Percentiles rank a stretch among this genome's conserved stretches.
Conservation (phyloP, 495 filamentous ascomycete species). For the Penicillium bovifimosum region DNA sequence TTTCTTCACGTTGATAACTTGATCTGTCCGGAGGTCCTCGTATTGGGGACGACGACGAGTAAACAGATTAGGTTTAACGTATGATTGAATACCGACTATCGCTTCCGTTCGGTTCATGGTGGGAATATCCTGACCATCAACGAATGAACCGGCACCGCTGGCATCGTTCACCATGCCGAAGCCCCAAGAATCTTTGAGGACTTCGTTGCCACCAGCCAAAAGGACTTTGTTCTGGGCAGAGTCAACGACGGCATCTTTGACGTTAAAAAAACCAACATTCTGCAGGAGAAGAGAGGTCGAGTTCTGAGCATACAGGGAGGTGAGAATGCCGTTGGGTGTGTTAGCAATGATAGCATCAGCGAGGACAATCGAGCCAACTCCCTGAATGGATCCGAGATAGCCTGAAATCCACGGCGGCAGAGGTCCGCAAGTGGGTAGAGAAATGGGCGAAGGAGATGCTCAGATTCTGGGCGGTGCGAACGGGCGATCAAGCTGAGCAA, state of each 20-base stretch:
- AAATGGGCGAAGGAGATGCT: no score
- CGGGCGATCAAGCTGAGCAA: no score
- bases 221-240: neutral
- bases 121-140: no score
- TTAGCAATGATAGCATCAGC: slow-evolving; percentile 61
- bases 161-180: slow-evolving; percentile 15
- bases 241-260: slow-evolving; percentile 7
- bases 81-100: no score
- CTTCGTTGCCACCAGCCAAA: slow-evolving; percentile 29
- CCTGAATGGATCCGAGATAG: no score
- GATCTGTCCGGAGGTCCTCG: slow-evolving; percentile 17
- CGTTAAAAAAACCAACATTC: slow-evolving; percentile 16
- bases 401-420: no score
- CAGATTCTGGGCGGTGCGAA: no score
- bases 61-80: slow-evolving; percentile 22
- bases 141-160: no score
- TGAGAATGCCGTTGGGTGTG: slow-evolving; percentile 56
- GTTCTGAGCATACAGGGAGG: slow-evolving; percentile 25
- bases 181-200: slow-evolving; percentile 46
- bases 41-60: slow-evolving; percentile 27
- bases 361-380: slow-evolving; percentile 60
- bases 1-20: slow-evolving; percentile 60
- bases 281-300: slow-evolving; percentile 19
- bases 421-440: no score
- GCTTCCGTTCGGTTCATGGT: no score